phyloP scores from a whole-genome alignment of 768 basidiomycete genomes.

The Sarcomyxa edulis region DNA sequence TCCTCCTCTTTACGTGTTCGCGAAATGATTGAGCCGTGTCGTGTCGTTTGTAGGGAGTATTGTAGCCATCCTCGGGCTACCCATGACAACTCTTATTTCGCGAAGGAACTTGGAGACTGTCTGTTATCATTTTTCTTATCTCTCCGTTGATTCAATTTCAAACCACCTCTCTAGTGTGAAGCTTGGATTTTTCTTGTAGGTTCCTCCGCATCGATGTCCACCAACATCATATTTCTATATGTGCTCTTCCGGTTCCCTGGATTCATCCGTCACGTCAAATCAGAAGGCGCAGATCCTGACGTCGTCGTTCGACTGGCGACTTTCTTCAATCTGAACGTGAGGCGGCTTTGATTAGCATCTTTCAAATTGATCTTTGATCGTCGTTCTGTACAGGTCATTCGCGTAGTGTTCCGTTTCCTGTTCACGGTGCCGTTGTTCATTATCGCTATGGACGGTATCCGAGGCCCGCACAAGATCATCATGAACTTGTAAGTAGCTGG shows the following conservation, averaged over 20 bases:
- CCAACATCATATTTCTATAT: conserved; percentile 66
- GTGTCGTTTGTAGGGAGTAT: conserved; percentile 46
- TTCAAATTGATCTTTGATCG: not conserved
- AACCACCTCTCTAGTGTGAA: conserved; percentile 39
- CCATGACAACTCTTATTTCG: conserved; percentile 57
- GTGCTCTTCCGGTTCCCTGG: conserved; percentile 66
- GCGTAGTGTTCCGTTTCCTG: conserved; percentile 72
- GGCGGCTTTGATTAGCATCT: conserved; percentile 18
- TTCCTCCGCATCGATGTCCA: conserved; percentile 56
- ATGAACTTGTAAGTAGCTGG: conserved; percentile 47
- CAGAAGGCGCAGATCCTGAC: conserved; percentile 67
- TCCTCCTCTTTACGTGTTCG: conserved; percentile 1
- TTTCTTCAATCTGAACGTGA: conserved; percentile 75
- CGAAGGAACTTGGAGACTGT: conserved; percentile 58
- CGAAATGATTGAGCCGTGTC: conserved; percentile 6
- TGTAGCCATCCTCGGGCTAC: conserved; percentile 65
- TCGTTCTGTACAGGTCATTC: conserved; percentile 41
- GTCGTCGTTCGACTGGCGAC: conserved; percentile 70
- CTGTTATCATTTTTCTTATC: conserved; percentile 9
- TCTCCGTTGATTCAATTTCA: conserved; percentile 4
- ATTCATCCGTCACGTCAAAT: conserved; percentile 67
- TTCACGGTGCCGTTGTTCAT: conserved; percentile 67
- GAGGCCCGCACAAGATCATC: conserved; percentile 43
- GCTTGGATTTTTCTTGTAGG: conserved; percentile 78
- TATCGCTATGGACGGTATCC: conserved; percentile 61